These are phyloP conservation scores for Yamadazyma friedrichii DNA, from an alignment of 1,139 yeast genomes.

Conservation along the genomic window DNA sequence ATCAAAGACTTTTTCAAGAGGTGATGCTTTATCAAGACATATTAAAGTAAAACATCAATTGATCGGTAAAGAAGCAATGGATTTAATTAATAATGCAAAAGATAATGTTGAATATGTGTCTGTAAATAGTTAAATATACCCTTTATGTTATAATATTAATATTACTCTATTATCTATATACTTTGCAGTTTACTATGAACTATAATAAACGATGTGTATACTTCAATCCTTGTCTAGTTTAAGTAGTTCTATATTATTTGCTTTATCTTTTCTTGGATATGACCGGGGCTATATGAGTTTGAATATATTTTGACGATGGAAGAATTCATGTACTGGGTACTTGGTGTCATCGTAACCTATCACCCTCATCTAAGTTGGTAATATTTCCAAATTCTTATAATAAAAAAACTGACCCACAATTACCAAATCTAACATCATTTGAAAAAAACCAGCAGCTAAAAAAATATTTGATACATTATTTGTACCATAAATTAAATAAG, in stretches of 20 bases:
- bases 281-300: too few species aligned
- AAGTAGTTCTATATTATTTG: too few species aligned
- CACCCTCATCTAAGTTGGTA: constrained; percentile 3
- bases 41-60: constrained; percentile 50
- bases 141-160: too few species aligned
- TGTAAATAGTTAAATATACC: constrained; percentile 16
- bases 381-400: constrained; percentile 31
- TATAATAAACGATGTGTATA: background rate
- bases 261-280: too few species aligned
- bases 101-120: constrained; percentile 66
- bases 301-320: too few species aligned
- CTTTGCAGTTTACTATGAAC: background rate
- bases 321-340: too few species aligned
- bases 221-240: background rate
- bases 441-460: constrained; percentile 76
- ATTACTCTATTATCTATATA: too few species aligned
- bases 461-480: constrained; percentile 66
- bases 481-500: constrained; percentile 72
- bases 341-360: too few species aligned
- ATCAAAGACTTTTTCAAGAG: constrained; percentile 50
- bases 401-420: constrained; percentile 75
- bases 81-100: constrained; percentile 71
- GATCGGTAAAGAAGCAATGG: constrained; percentile 48
- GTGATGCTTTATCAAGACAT: constrained; percentile 50
- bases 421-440: constrained; percentile 71